Evolutionary conservation across 2,329 filamentous ascomycete genomes (phyloP).

Genomic region (Cytospora piceicola): DNA sequence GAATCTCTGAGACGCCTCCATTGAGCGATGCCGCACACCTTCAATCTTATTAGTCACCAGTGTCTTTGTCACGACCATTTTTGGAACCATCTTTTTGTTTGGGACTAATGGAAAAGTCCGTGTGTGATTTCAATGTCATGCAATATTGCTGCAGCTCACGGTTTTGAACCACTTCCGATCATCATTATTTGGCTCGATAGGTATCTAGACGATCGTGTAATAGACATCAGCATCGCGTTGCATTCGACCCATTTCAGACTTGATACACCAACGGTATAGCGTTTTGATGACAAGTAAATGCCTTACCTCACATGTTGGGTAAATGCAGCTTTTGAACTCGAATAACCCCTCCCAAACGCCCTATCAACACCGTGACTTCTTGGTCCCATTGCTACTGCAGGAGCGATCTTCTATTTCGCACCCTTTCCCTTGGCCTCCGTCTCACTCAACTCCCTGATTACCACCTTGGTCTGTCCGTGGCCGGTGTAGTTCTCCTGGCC

Average conservation of each 20-base stretch:
- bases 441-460: constrained; percentile 82
- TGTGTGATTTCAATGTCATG: not conserved
- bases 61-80: not conserved
- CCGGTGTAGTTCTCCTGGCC: constrained; percentile 78
- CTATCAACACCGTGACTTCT: constrained; percentile 7
- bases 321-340: constrained; percentile 5
- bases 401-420: constrained; percentile 56
- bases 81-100: not conserved
- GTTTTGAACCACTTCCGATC: not conserved
- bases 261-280: not conserved
- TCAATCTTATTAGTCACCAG: not conserved
- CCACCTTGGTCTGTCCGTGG: constrained; percentile 74
- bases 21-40: not conserved
- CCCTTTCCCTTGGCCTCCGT: constrained; percentile 87
- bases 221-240: constrained; percentile 13
- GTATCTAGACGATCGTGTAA: constrained; percentile 18
- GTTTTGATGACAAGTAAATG: not conserved
- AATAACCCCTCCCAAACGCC: constrained; percentile 2
- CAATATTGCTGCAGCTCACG: constrained; percentile 1
- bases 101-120: not conserved
- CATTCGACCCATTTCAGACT: not conserved
- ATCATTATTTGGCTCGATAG: constrained; percentile 19
- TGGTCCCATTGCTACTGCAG: not conserved
- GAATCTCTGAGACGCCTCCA: constrained; percentile 1
- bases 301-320: constrained; percentile 19